Evolutionary conservation across 2,329 filamentous ascomycete species (phyloP).

Genomic region (Teratosphaeria nubilosa): DNA sequence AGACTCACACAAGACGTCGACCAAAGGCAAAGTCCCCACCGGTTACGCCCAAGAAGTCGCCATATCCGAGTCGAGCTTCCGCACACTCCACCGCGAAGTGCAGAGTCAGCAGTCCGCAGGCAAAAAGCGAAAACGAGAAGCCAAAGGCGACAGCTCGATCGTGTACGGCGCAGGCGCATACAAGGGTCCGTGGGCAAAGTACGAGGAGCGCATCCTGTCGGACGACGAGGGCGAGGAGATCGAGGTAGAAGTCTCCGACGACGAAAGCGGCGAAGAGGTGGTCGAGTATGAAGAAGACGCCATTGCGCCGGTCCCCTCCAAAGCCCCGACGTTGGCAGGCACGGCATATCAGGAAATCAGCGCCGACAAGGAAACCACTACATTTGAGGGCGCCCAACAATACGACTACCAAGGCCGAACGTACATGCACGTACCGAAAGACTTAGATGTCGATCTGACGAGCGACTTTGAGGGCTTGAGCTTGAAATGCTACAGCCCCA

Average conservation of each 20-base stretch:
- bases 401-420: conserved; percentile 92
- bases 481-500: conserved; percentile 60
- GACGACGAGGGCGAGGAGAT: conserved; percentile 56
- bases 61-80: conserved; percentile 84
- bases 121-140: conserved; percentile 74
- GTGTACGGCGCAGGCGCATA: conserved; percentile 83
- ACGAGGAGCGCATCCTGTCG: conserved; percentile 62
- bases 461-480: conserved; percentile 64
- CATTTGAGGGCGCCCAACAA: conserved; percentile 73
- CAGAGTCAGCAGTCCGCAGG: conserved; percentile 38
- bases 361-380: conserved; percentile 58
- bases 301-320: conserved; percentile 48
- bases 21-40: conserved; percentile 47
- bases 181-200: conserved; percentile 88
- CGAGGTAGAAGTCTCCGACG: conserved; percentile 56
- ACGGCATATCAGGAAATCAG: conserved; percentile 41
- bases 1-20: conserved; percentile 23
- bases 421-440: conserved; percentile 95
- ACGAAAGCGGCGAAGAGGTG: conserved; percentile 65
- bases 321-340: conserved; percentile 33
- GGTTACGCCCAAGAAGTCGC: conserved; percentile 80
- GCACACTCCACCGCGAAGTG: conserved; percentile 74
- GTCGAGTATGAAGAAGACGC: conserved; percentile 63
- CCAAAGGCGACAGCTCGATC: conserved; percentile 72
- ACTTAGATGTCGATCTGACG: conserved; percentile 71